A percentile compares a stretch with the other conserved stretches of the same genome.
These are phyloP conservation scores for Cystobasidium onofrii DNA, from an alignment of 768 basidiomycete species.

Conservation along the genomic window DNA sequence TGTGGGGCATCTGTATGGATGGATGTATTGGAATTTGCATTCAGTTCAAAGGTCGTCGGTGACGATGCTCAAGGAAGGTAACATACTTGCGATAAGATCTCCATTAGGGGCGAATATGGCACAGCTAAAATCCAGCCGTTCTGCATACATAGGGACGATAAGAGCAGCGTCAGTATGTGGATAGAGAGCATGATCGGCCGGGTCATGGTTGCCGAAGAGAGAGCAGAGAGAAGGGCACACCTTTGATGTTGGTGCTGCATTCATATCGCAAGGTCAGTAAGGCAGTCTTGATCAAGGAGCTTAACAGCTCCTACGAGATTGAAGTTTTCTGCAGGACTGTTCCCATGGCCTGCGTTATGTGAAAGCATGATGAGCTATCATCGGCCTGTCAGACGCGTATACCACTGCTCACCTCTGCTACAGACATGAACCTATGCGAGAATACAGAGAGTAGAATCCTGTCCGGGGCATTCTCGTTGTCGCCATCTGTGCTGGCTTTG, in stretches of 20 bases:
- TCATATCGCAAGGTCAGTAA: neutral
- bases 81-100: constrained; percentile 73
- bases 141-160: too few relatives aligned
- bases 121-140: constrained; percentile 88
- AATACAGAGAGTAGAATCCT: constrained; percentile 84
- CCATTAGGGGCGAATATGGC: constrained; percentile 92
- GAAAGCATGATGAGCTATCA: too few relatives aligned
- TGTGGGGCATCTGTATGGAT: constrained; percentile 27
- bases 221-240: neutral
- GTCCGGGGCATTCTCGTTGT: constrained; percentile 50
- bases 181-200: constrained; percentile 86
- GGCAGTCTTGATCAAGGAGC: too few relatives aligned
- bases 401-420: constrained; percentile 44
- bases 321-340: constrained; percentile 24
- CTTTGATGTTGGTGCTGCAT: constrained; percentile 34
- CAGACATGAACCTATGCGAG: constrained; percentile 94
- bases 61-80: too few relatives aligned
- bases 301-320: constrained; percentile 32
- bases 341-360: constrained; percentile 35
- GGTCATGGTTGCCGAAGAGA: constrained; percentile 52
- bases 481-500: neutral
- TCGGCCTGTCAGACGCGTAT: neutral
- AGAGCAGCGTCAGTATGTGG: too few relatives aligned
- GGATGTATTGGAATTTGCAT: too few relatives aligned
- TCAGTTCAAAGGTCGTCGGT: too few relatives aligned